phyloP scores from a whole-genome alignment of 2,329 filamentous ascomycete species.

The Paecilomyces formosus region DNA sequence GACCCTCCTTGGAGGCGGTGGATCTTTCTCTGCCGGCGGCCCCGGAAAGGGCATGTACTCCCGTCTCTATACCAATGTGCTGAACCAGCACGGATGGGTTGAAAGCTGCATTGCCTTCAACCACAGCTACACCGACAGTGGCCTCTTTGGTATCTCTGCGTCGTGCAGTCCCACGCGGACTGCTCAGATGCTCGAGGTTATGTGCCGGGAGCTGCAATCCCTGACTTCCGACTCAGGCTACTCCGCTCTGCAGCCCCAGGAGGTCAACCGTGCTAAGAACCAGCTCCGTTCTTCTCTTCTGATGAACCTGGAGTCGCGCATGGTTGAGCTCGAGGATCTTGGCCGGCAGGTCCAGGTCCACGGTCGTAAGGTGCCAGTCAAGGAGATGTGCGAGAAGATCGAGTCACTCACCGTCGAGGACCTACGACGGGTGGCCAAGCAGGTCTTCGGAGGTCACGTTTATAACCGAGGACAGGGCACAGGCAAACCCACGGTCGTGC shows the following conservation, averaged over 20 bases:
- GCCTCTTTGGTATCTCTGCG: conserved; percentile 87
- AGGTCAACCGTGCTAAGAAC: conserved; percentile 93
- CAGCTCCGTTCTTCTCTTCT: conserved; percentile 82
- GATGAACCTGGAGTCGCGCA: conserved; percentile 95
- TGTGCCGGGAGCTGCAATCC: conserved; percentile 80
- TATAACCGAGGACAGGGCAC: conserved; percentile 69
- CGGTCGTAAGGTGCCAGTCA: conserved; percentile 81
- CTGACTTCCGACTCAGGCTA: conserved; percentile 71
- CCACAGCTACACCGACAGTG: conserved; percentile 92
- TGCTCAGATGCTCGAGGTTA: conserved; percentile 81
- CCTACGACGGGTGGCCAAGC: conserved; percentile 69
- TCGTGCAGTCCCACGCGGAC: conserved; percentile 75
- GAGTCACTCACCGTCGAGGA: conserved; percentile 73
- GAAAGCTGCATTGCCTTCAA: conserved; percentile 95
- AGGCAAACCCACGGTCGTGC: conserved; percentile 84
- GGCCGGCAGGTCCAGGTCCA: conserved; percentile 96
- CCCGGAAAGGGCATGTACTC: conserved; percentile 99
- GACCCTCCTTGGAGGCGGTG: conserved; percentile 89
- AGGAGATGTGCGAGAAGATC: conserved; percentile 87
- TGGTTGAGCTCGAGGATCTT: conserved; percentile 96
- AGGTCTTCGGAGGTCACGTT: conserved; percentile 70
- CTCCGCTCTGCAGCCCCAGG: conserved; percentile 60
- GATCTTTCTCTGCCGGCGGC: conserved; percentile 92
- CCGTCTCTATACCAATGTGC: conserved; percentile 90
- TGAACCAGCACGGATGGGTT: conserved; percentile 97